Conservation (phyloP, 176 grass and related monocot genomes). For the Tillandsia leiboldiana region DNA sequence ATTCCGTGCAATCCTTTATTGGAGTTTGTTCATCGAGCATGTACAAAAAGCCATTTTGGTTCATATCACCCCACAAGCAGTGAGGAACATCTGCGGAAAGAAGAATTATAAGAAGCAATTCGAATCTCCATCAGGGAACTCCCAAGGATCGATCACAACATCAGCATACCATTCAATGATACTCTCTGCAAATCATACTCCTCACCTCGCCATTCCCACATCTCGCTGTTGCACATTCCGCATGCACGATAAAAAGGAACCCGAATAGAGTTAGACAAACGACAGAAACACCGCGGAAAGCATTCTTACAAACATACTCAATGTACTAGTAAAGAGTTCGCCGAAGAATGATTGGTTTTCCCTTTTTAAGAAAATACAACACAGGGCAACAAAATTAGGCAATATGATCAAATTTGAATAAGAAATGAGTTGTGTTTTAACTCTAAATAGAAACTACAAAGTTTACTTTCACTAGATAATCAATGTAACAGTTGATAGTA, state of each 20-base stretch:
- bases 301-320: too few relatives aligned
- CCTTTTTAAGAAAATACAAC: too few relatives aligned
- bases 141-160: neutral
- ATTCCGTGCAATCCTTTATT: slow-evolving; percentile 86
- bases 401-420: neutral
- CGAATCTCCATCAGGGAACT: neutral
- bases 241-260: neutral
- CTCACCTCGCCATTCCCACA: slow-evolving; percentile 73
- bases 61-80: slow-evolving; percentile 52
- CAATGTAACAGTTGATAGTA: neutral
- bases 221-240: slow-evolving; percentile 44
- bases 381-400: too few relatives aligned
- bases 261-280: too few relatives aligned
- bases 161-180: slow-evolving; percentile 41
- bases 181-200: slow-evolving; percentile 57
- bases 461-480: neutral
- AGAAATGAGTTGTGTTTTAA: neutral
- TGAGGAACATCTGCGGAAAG: slow-evolving; percentile 38
- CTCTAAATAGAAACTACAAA: neutral
- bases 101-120: neutral
- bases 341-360: too few relatives aligned
- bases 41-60: slow-evolving; percentile 39
- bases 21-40: slow-evolving; percentile 87
- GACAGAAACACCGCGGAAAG: neutral
- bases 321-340: too few relatives aligned